Evolutionary conservation across 805 yeast genomes (phyloP).

Genomic region (Yarrowia osloensis): DNA sequence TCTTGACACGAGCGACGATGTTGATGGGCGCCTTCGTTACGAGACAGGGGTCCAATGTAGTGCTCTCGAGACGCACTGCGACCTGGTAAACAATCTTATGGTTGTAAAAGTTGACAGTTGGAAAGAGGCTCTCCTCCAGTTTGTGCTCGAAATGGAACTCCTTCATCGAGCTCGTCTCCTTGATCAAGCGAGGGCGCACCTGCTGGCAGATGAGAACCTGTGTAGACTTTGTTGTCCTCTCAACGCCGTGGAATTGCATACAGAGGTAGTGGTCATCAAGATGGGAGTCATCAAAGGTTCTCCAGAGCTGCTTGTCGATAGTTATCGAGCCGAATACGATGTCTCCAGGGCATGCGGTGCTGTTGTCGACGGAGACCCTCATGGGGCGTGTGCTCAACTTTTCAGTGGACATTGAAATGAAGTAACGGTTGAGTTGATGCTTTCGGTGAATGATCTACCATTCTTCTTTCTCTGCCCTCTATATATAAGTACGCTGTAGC

Average conservation of each 20-base stretch:
- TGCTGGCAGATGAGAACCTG: background rate
- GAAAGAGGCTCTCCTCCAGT: background rate
- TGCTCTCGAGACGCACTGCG: background rate
- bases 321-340: background rate
- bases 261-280: background rate
- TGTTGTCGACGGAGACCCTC: background rate
- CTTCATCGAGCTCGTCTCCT: background rate
- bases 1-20: background rate
- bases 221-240: background rate
- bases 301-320: background rate
- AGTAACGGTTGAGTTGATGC: too few relatives aligned
- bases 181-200: background rate
- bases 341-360: background rate
- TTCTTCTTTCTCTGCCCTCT: background rate
- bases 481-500: background rate
- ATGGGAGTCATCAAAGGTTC: background rate
- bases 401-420: background rate
- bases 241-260: conserved; percentile 15
- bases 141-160: background rate
- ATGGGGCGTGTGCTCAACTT: background rate
- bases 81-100: background rate
- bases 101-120: background rate
- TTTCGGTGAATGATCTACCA: too few relatives aligned
- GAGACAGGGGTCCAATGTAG: background rate
- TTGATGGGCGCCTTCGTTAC: background rate